Conservation (phyloP, 164 flowering plant genomes). For the Pachysandra terminalis region DNA sequence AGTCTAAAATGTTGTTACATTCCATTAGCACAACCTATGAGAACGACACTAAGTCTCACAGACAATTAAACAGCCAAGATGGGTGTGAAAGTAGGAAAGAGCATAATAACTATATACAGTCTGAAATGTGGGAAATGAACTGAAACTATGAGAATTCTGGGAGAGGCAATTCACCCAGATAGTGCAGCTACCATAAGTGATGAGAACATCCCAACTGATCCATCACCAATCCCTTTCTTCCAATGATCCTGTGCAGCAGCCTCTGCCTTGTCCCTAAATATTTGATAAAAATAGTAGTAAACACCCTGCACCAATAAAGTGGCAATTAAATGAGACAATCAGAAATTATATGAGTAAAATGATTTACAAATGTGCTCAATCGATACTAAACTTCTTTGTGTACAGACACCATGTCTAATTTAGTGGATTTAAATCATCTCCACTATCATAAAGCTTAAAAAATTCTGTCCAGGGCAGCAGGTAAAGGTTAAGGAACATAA, state of each 20-base stretch:
- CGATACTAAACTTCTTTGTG: not conserved
- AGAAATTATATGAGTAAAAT: slow-evolving; percentile 1
- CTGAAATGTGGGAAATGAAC: not conserved
- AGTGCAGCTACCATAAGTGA: slow-evolving; percentile 91
- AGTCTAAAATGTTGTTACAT: not conserved
- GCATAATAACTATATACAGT: not conserved
- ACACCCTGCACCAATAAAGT: slow-evolving; percentile 79
- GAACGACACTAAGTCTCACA: not conserved
- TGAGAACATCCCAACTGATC: slow-evolving; percentile 92
- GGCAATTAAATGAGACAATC: slow-evolving; percentile 25
- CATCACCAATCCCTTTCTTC: slow-evolving; percentile 86
- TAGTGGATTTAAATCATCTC: too few species aligned
- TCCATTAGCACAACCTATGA: not conserved
- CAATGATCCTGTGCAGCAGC: slow-evolving; percentile 52
- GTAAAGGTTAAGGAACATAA: not conserved
- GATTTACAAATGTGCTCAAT: not conserved
- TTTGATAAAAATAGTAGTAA: slow-evolving; percentile 98
- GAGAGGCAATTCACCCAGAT: slow-evolving; percentile 59
- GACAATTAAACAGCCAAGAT: not conserved
- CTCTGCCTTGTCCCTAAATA: slow-evolving; percentile 87
- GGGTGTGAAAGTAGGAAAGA: not conserved
- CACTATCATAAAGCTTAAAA: not conserved
- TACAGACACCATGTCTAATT: not conserved
- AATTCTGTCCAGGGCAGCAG: not conserved
- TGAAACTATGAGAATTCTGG: not conserved